Conservation (phyloP, 1,284 basidiomycete species). For the Sporisorium iseilematis-ciliati region DNA sequence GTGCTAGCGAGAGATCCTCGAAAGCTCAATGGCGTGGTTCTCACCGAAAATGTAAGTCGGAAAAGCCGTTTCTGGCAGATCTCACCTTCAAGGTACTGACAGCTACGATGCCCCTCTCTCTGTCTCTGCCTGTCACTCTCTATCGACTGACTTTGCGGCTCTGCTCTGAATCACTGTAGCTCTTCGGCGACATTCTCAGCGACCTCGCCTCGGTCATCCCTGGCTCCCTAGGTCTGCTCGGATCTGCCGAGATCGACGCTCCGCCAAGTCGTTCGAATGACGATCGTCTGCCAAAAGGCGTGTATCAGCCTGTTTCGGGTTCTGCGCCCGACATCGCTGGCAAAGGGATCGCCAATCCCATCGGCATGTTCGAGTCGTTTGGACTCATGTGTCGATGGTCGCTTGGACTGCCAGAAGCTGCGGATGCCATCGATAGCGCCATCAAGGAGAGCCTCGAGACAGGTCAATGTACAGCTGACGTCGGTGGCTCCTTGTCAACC, state of each 20-base stretch:
- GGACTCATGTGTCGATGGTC: slow-evolving; percentile 95
- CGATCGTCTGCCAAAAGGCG: slow-evolving; percentile 74
- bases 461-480: slow-evolving; percentile 85
- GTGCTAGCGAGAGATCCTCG: slow-evolving; percentile 88
- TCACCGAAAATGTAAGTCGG: slow-evolving; percentile 59
- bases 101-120: not conserved
- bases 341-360: slow-evolving; percentile 92
- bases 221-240: slow-evolving; percentile 78
- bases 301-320: slow-evolving; percentile 88
- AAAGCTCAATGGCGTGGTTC: slow-evolving; percentile 88
- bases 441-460: slow-evolving; percentile 88
- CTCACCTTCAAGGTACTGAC: not conserved
- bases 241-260: slow-evolving; percentile 94
- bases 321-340: slow-evolving; percentile 92
- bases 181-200: slow-evolving; percentile 53
- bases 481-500: slow-evolving; percentile 83
- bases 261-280: slow-evolving; percentile 75
- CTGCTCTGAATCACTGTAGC: slow-evolving; percentile 11
- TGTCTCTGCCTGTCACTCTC: not conserved
- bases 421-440: slow-evolving; percentile 84
- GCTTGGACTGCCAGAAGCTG: slow-evolving; percentile 80
- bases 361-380: slow-evolving; percentile 94
- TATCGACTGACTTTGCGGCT: not conserved
- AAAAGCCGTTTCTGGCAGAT: not conserved
- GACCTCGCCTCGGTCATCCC: slow-evolving; percentile 48